A percentile compares a stretch with the other conserved stretches of the same genome.
Evolutionary conservation across 352 stramenopile species (phyloP).

Genomic region (Phytophthora boehmeriae): DNA sequence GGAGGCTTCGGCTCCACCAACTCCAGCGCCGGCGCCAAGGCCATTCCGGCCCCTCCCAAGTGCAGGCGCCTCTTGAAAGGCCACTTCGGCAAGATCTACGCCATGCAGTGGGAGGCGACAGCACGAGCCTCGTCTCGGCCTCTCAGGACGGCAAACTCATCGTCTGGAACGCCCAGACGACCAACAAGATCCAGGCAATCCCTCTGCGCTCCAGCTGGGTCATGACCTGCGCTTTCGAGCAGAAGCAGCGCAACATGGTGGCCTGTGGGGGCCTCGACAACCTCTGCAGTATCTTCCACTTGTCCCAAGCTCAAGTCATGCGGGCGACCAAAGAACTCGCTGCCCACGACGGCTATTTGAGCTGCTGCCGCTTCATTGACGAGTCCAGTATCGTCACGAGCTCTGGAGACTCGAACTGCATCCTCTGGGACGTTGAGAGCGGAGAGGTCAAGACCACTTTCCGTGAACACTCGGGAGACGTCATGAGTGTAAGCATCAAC

Average conservation of each 20-base stretch:
- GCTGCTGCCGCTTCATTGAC: slow-evolving; percentile 98
- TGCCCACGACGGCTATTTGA: slow-evolving; percentile 98
- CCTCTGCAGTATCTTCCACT: slow-evolving; percentile 99
- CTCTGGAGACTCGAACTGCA: slow-evolving; percentile 98
- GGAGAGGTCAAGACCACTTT: slow-evolving; percentile 95
- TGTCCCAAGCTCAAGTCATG: slow-evolving; percentile 91
- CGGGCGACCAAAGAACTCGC: slow-evolving; percentile 95
- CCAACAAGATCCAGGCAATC: slow-evolving; percentile 98
- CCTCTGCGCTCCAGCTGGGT: slow-evolving; percentile 98
- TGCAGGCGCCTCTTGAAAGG: slow-evolving; percentile 96
- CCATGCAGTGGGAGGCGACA: slow-evolving; percentile 98
- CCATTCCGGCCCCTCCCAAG: slow-evolving; percentile 89
- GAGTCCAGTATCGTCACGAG: slow-evolving; percentile 94
- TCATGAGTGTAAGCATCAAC: slow-evolving; percentile 97
- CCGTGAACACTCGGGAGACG: slow-evolving; percentile 97
- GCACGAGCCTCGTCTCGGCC: slow-evolving; percentile 90
- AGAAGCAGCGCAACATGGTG: slow-evolving; percentile 96
- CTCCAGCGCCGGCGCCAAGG: slow-evolving; percentile 64
- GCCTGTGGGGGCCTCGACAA: slow-evolving; percentile 99
- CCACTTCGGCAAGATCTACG: slow-evolving; percentile 99
- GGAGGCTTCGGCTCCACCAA: slow-evolving; percentile 79
- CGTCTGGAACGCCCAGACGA: slow-evolving; percentile 98
- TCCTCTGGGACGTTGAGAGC: slow-evolving; percentile 98
- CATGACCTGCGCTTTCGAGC: slow-evolving; percentile 99
- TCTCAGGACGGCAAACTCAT: slow-evolving; percentile 99